Evolutionary conservation across 164 flowering plant genomes (phyloP).

Genomic region (Santalum album): DNA sequence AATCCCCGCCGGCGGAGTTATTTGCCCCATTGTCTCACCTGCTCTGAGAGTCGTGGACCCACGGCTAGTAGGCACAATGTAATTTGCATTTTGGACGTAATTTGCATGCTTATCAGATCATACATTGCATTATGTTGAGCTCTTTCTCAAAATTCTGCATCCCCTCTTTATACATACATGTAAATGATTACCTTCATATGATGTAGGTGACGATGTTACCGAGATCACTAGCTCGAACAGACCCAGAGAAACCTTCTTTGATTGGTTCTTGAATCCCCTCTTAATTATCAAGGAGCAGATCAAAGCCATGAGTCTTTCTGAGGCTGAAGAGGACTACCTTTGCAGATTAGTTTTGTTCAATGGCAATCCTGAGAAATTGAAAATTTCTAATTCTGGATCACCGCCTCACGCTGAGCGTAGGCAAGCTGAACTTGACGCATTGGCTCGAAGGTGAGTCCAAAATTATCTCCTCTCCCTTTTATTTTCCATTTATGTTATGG

Average conservation of each 20-base stretch:
- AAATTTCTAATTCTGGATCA: slow-evolving; percentile 25
- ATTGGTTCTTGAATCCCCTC: slow-evolving; percentile 78
- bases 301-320: slow-evolving; percentile 60
- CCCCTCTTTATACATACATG: not conserved
- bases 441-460: slow-evolving; percentile 82
- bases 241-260: slow-evolving; percentile 67
- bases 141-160: no score
- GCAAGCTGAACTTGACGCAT: slow-evolving; percentile 72
- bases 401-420: slow-evolving; percentile 51
- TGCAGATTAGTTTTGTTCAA: slow-evolving; percentile 53
- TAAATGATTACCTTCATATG: not conserved
- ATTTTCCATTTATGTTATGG: not conserved
- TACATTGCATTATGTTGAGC: no score
- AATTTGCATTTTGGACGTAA: no score
- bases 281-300: slow-evolving; percentile 84
- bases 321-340: slow-evolving; percentile 61
- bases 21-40: no score
- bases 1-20: no score
- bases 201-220: slow-evolving; percentile 49
- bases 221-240: slow-evolving; percentile 64
- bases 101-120: no score
- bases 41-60: no score
- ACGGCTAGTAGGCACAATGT: no score
- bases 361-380: slow-evolving; percentile 51
- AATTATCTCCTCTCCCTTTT: no score